phyloP scores from a whole-genome alignment of 169 alveolate species.

The Babesia bovis region DNA sequence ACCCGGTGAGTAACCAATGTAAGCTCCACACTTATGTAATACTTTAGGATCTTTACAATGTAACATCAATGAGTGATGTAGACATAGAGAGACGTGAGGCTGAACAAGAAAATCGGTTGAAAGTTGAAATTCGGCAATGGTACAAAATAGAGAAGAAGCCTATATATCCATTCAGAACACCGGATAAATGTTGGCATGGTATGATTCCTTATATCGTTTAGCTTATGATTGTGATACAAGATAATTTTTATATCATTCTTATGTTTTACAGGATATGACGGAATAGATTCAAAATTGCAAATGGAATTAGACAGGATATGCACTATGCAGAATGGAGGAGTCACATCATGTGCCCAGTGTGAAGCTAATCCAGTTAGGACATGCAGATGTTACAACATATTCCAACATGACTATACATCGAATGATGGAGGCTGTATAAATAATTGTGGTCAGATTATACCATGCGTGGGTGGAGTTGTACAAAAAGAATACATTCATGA shows the following conservation, averaged over 20 bases:
- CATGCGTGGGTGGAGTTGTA: not conserved
- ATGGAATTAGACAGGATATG: constrained; percentile 16
- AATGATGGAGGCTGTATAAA: constrained; percentile 1
- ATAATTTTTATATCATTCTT: too few species aligned
- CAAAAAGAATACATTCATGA: not conserved
- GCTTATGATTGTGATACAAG: too few species aligned
- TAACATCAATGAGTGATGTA: not conserved
- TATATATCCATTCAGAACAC: constrained; percentile 23
- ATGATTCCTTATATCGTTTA: too few species aligned
- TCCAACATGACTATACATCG: constrained; percentile 16
- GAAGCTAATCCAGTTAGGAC: not conserved
- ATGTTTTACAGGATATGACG: constrained; percentile 9
- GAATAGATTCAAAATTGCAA: not conserved
- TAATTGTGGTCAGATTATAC: constrained; percentile 32
- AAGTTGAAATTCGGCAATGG: not conserved
- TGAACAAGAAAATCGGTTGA: not conserved
- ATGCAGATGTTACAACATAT: constrained; percentile 37
- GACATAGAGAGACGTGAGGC: not conserved
- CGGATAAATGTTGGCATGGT: constrained; percentile 29
- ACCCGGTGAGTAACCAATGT: not conserved
- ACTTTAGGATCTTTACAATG: not conserved
- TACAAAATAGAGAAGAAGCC: not conserved
- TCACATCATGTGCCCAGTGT: constrained; percentile 17
- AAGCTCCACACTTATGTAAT: too few species aligned
- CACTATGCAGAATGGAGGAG: not conserved